Base-by-base conservation (phyloP, 495 filamentous ascomycete species). In the Pyrenula massariospora region DNA sequence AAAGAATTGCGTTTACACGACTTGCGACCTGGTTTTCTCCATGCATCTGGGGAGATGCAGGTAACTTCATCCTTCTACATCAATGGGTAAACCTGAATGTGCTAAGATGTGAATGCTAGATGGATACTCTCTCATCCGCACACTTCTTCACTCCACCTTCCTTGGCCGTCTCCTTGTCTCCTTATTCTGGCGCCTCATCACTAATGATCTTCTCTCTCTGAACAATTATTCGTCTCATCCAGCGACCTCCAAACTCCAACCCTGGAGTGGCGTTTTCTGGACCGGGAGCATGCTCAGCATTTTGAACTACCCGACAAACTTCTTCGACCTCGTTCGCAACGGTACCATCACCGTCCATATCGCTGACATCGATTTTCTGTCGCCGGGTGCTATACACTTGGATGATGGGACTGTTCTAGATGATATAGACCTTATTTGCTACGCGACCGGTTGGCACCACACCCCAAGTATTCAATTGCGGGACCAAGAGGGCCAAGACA, bases 381-480 rank as follows among this genome's bases (percentile, higher is more conserved):
- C 68, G 11, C 56, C 62, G 3, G 62, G 70, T 5, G 73, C 65
- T 0, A 73, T 90, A 0, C 74, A 81, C 57, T 73, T 89, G 21
- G 73, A 74, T 1, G 73, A 79, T 47, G 81, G 81, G 15, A 73
- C 77, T 15, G 63, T 67, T 2, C 65, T 90, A 10, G 22, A 20
- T 5, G 61, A 62, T 3, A 76, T 81, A 0, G 86, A 88, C 52
- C 68, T 94, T n/a, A 76, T 89, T 58, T 55, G 60, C 0, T 86
- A 80, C 62, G 77, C 76, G 24, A 89, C 84, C 0, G 85, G 84
- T 22, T 90, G 86, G 82, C 80, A 82, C 60, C 76, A 80, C 51
- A 73, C 72, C 1, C 80, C 86, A 1, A 74, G 78, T 3, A 74
- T 91, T 56, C 78, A 79, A 42, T 85, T 90, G 66, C 54, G 55